Conservation (phyloP, 139 green algal species). For the Chlamydomonas incerta region DNA sequence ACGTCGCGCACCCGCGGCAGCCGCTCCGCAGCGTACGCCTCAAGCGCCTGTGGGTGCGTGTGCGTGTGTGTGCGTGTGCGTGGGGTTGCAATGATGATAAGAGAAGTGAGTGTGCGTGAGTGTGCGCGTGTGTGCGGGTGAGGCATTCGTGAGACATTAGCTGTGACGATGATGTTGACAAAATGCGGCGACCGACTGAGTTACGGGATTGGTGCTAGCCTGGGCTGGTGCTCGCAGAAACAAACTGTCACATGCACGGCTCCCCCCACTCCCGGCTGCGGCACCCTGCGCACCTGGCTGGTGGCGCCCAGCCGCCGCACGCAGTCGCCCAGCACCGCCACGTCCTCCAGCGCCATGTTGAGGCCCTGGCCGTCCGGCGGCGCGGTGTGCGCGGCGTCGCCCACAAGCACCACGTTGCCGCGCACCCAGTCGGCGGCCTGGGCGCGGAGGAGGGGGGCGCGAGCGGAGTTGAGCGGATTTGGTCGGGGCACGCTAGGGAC, state of each 20-base stretch:
- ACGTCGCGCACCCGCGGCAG: background rate
- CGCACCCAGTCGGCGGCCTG: conserved; percentile 16
- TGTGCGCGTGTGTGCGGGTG: background rate
- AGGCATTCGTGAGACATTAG: background rate
- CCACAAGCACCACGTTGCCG: conserved; percentile 21
- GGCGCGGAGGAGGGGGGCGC: background rate
- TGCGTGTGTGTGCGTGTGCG: too few relatives aligned
- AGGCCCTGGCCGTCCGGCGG: conserved; percentile 23
- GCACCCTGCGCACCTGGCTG: background rate
- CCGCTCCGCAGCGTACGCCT: background rate
- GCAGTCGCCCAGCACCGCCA: background rate
- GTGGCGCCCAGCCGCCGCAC: background rate
- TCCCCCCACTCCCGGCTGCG: too few relatives aligned
- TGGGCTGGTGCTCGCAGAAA: too few relatives aligned
- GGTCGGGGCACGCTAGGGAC: too few relatives aligned
- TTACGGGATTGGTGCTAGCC: too few relatives aligned
- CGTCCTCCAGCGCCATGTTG: conserved; percentile 33
- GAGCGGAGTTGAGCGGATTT: too few relatives aligned
- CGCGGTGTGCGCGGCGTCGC: conserved; percentile 17
- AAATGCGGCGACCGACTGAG: background rate
- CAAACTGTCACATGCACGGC: too few relatives aligned
- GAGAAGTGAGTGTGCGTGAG: too few relatives aligned
- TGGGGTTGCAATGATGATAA: too few relatives aligned
- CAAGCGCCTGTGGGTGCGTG: background rate
- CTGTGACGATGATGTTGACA: too few relatives aligned